Conservation (phyloP, 176 grass and related monocot genomes). For the Hordeum marinum region DNA sequence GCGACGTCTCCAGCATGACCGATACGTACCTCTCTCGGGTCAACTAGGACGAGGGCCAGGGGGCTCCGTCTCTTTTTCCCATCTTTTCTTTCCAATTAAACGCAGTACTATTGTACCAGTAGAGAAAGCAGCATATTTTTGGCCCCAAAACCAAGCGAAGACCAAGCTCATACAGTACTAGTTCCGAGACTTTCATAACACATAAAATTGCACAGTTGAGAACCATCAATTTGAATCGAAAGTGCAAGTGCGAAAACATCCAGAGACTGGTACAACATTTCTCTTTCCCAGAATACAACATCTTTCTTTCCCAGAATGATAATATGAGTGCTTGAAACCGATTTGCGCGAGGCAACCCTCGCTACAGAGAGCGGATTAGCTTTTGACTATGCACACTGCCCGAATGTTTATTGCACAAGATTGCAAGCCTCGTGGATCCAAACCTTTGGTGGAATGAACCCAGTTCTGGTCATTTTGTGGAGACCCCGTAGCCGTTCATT, state of each 20-base stretch:
- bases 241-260: not conserved
- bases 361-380: not conserved
- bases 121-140: too few relatives aligned
- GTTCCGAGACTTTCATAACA: too few relatives aligned
- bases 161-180: too few relatives aligned
- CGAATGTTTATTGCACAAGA: not conserved
- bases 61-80: too few relatives aligned
- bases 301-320: not conserved
- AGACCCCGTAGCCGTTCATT: conserved; percentile 27
- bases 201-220: not conserved
- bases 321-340: not conserved
- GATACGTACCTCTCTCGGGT: too few relatives aligned
- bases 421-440: conserved; percentile 1
- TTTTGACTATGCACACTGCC: not conserved
- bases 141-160: too few relatives aligned
- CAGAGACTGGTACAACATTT: not conserved
- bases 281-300: not conserved
- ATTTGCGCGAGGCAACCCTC: not conserved
- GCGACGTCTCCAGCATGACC: too few relatives aligned
- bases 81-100: too few relatives aligned
- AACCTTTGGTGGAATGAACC: not conserved
- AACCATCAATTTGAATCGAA: not conserved
- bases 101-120: too few relatives aligned
- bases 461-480: conserved; percentile 8
- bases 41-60: too few relatives aligned